Evolutionary conservation across 2,329 filamentous ascomycete species (phyloP).

Genomic region (Diplodia seriata): DNA sequence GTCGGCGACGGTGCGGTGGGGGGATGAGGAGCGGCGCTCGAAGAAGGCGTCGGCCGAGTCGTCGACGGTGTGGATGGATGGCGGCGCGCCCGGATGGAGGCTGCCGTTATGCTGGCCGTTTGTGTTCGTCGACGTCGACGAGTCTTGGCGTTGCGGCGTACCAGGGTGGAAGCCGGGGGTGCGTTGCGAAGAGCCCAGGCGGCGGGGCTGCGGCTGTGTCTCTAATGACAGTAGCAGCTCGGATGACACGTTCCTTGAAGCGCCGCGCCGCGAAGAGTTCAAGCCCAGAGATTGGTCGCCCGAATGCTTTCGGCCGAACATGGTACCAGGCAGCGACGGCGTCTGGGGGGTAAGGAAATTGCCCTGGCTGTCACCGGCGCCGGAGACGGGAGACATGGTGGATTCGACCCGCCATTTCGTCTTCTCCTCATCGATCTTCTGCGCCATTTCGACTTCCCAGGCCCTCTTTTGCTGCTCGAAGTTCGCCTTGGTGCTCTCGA

Average conservation of each 20-base stretch:
- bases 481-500: slow-evolving; percentile 64
- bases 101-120: slow-evolving; percentile 33
- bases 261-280: slow-evolving; percentile 41
- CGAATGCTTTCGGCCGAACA: slow-evolving; percentile 50
- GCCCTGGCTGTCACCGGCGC: background rate
- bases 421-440: slow-evolving; percentile 70
- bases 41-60: slow-evolving; percentile 57
- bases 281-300: slow-evolving; percentile 44
- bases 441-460: slow-evolving; percentile 63
- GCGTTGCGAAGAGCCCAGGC: slow-evolving; percentile 41
- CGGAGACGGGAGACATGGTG: slow-evolving; percentile 33
- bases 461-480: slow-evolving; percentile 65
- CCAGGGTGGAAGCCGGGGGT: slow-evolving; percentile 47
- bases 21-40: slow-evolving; percentile 64
- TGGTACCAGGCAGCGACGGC: slow-evolving; percentile 22
- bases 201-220: slow-evolving; percentile 45
- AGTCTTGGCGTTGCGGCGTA: slow-evolving; percentile 45
- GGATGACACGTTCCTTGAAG: slow-evolving; percentile 43
- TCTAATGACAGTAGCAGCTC: slow-evolving; percentile 42
- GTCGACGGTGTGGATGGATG: slow-evolving; percentile 54
- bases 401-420: slow-evolving; percentile 63
- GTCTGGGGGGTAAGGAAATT: slow-evolving; percentile 27
- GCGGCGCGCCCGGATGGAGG: slow-evolving; percentile 48
- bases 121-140: slow-evolving; percentile 46
- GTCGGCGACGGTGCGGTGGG: slow-evolving; percentile 71